Evolutionary conservation across 2,329 filamentous ascomycete species (phyloP), one percentile per base, ranked within the genome.

Genomic region (Trichophyton mentagrophytes): DNA sequence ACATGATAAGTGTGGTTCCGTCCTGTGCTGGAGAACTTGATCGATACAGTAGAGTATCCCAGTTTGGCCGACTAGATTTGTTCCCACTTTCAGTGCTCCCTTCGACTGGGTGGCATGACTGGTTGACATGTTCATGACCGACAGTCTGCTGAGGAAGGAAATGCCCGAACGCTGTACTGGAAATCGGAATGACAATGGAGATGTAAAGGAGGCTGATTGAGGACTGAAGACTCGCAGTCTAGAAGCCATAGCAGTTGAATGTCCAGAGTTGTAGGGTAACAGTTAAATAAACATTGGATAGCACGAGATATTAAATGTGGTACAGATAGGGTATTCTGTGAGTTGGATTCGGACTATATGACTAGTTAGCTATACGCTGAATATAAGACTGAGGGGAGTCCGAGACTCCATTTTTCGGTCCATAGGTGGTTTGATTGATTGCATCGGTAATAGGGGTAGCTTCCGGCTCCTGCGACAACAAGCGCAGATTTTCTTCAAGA

Each of bases 1-100:
- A 47, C 60, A 63, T 25, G 57, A 46, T 38, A 61, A 47, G 51
- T n/a, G 22, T 1, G 59, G 59, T 27, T 56, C 38, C 13, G 57
- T 61, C 51, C 57, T 59, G 27, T 38, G 57, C 33, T 63, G 62
- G 17, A 61, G 62, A 22, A 63, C 55, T 58, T 47, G 60, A 60
- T 27, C 25, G 20, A 47, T 60, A 8, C 9, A 33, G 25, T 38
- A 56, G 15, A 33, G 51, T 56, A 1, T n/a, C 9, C 33, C 51
- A 33, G 51, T 3, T 56, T 56, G 51, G 33, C 51, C n/a, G 3
- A 22, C 13, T 56, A 47, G 44, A 2, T 20, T 13, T 47, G 44
- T 13, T 22, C 44, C 44, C 17, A 47, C 22, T 3, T 30, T 56
- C 17, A 38, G 33, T 1, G 17, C 51, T 30, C 17, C 51, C 15